These are phyloP conservation scores for Austroboletus festivus DNA, from an alignment of 768 basidiomycete species.

Conservation along the genomic window DNA sequence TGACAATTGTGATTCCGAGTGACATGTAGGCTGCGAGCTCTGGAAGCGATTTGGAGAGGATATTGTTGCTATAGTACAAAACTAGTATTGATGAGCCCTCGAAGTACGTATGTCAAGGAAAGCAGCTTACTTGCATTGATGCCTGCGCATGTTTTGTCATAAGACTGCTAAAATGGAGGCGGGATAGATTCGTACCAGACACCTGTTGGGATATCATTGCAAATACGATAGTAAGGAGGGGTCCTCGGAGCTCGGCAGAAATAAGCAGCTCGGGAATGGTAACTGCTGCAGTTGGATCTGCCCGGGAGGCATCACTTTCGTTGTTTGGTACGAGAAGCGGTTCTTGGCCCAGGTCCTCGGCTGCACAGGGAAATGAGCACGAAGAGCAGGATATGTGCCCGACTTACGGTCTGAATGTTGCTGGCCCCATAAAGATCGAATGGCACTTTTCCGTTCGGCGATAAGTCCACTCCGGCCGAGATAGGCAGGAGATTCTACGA, in stretches of 20 bases:
- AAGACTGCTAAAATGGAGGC: neutral
- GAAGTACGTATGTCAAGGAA: neutral
- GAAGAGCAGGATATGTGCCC: neutral
- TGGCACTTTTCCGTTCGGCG: constrained; percentile 46
- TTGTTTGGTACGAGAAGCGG: constrained; percentile 22
- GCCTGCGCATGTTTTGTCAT: constrained; percentile 39
- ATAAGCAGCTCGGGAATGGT: constrained; percentile 53
- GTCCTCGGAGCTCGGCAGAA: constrained; percentile 53
- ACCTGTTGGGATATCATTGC: constrained; percentile 78
- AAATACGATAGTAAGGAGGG: constrained; percentile 63
- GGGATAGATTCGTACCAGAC: constrained; percentile 48
- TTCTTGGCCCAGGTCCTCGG: constrained; percentile 27
- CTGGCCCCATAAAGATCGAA: constrained; percentile 54
- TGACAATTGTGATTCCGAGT: constrained; percentile 79
- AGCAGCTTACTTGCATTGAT: constrained; percentile 64
- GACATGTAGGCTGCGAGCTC: constrained; percentile 79
- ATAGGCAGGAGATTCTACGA: constrained; percentile 75
- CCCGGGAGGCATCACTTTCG: constrained; percentile 14
- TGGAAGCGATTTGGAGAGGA: constrained; percentile 77
- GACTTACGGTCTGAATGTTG: constrained; percentile 25
- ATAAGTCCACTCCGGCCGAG: constrained; percentile 47
- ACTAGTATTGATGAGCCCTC: constrained; percentile 41
- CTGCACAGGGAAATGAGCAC: constrained; percentile 12
- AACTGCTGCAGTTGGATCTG: constrained; percentile 33
- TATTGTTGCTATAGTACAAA: constrained; percentile 88